Evolutionary conservation across 2,329 filamentous ascomycete genomes (phyloP), one percentile per base, ranked within the genome.

Genomic region (Ciborinia camelliae): DNA sequence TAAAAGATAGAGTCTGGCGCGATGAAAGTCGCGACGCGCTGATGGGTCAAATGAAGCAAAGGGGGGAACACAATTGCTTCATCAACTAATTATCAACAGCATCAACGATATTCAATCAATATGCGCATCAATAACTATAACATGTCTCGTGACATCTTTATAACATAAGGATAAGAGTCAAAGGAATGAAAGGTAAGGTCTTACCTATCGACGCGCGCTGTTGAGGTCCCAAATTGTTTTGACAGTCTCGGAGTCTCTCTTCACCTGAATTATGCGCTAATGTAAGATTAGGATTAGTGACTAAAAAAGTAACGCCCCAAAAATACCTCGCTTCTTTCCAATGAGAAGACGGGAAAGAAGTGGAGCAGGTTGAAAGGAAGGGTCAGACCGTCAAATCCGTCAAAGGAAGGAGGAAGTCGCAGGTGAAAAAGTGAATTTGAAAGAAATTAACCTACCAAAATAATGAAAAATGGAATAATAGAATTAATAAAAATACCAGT

Each of bases 171-270:
- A 63, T 63, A 58, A 48, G 43, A 39, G 37, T 57, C 45, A 48
- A 45, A 58, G 48, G 51, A 58, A 63, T 58, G 52, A 58, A 65
- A 60, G 60, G 66, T 68, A 68, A 67, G 68, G 71, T 74, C 74
- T 75, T 74, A 76, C 74, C 73, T 75, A 75, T 58, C 68, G 67
- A 68, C 68, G 69, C 68, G 69, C 64, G 69, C 62, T 58, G 59
- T 66, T 69, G 63, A 66, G 59, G 66, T 64, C 59, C 58, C 60
- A 55, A 58, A 63, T 58, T 63, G 61, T 63, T 58, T 63, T 57
- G 61, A 63, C 39, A 57, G 61, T 51, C 57, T 63, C 61, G 52
- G 61, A 58, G 57, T 47, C 54, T 63, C 61, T 52, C 51, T 52
- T 63, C 57, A 65, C 43, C 51, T 62, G 51, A 53, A 65, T 63